Percentiles rank a stretch among this genome's conserved stretches.
Conservation (phyloP, 345 rosid genomes). For the Populus davidiana region DNA sequence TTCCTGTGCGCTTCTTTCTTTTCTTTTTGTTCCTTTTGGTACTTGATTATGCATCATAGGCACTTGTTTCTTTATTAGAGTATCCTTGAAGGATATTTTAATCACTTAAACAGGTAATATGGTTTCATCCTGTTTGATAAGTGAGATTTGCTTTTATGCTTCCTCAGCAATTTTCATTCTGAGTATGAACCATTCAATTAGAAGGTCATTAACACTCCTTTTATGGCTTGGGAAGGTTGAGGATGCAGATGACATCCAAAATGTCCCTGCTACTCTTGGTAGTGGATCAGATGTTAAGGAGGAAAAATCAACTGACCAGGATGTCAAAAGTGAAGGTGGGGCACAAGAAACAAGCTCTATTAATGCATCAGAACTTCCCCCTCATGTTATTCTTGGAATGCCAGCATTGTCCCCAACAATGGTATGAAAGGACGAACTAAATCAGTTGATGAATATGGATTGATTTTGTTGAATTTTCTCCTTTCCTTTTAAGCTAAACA, state of each 20-base stretch:
- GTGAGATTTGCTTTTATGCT: conserved; percentile 5
- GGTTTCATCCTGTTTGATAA: conserved; percentile 5
- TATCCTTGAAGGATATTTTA: background rate
- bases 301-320: conserved; percentile 42
- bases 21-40: background rate
- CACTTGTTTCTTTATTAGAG: background rate
- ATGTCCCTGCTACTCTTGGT: conserved; percentile 47
- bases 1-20: background rate
- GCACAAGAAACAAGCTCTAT: conserved; percentile 40
- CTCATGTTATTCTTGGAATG: conserved; percentile 80
- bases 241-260: conserved; percentile 72
- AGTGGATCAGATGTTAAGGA: conserved; percentile 48
- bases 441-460: conserved; percentile 17
- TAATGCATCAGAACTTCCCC: conserved; percentile 64
- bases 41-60: background rate
- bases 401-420: conserved; percentile 98
- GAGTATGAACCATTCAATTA: conserved; percentile 3
- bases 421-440: conserved; percentile 43
- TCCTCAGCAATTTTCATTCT: background rate
- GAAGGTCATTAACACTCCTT: conserved; percentile 18
- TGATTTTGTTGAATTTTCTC: conserved; percentile 6
- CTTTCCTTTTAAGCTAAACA: conserved; percentile 14
- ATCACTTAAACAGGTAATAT: background rate
- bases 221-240: conserved; percentile 64
- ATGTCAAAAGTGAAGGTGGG: conserved; percentile 32